These are phyloP conservation scores for Zymoseptoria pseudotritici DNA, from an alignment of 2,329 filamentous ascomycete genomes.

Conservation along the genomic window DNA sequence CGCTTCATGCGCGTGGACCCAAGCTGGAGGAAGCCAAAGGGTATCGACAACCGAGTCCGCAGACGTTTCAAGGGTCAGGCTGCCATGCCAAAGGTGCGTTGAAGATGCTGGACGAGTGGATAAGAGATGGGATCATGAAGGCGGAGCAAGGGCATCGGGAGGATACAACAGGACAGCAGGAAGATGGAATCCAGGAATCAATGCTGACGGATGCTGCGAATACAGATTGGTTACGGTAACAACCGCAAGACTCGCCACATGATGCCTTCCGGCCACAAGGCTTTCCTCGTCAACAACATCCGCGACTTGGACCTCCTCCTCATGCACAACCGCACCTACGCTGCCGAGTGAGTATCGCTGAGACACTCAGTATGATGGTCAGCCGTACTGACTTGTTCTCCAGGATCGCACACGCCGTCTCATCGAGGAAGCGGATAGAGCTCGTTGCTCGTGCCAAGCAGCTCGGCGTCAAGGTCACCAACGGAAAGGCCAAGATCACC, in stretches of 20 bases:
- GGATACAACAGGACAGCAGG: constrained; percentile 2
- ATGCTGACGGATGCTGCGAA: constrained; percentile 9
- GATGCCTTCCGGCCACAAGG: constrained; percentile 99
- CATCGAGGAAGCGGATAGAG: constrained; percentile 96
- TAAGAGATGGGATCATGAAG: constrained; percentile 3
- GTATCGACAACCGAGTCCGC: constrained; percentile 98
- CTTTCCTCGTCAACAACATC: constrained; percentile 97
- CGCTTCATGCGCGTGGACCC: constrained; percentile 86
- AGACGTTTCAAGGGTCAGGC: constrained; percentile 94
- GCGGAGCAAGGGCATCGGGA: constrained; percentile 4
- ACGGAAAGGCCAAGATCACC: constrained; percentile 97
- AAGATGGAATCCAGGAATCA: constrained; percentile 4
- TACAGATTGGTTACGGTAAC: constrained; percentile 93
- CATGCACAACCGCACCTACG: constrained; percentile 99
- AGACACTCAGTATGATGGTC: constrained; percentile 8
- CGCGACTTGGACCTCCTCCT: constrained; percentile 94
- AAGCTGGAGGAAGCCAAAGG: constrained; percentile 99
- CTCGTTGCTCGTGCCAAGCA: constrained; percentile 97
- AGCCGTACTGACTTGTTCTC: constrained; percentile 30
- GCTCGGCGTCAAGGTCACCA: constrained; percentile 98
- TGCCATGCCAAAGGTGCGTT: constrained; percentile 92
- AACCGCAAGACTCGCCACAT: constrained; percentile 99
- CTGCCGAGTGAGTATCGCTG: constrained; percentile 74
- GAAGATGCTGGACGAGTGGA: constrained; percentile 4
- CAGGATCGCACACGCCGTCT: constrained; percentile 97